Base-by-base conservation (phyloP, 352 stramenopile genomes). In the Plasmopara viticola region DNA sequence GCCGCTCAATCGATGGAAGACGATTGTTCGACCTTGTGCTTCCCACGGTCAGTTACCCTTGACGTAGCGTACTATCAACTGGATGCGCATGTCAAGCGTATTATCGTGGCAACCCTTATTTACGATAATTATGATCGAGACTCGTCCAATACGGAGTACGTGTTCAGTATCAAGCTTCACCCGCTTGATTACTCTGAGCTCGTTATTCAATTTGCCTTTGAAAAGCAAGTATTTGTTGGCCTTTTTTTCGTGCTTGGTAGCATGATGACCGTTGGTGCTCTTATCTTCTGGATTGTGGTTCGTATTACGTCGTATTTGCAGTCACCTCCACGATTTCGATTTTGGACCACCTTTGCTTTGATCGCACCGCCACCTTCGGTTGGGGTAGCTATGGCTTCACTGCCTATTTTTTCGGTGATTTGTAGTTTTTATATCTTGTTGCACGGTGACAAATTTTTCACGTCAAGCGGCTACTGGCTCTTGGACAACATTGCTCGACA, bases 141-240 rank as follows among this genome's bases (percentile, higher is more conserved):
- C 58, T 51, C 74, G 2, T 74, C 58, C 5, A 84, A 87, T 47
- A 84, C 80, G 9, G 70, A 66, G 29, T 99, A 98, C 63, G 89
- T 76, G n/a, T 78, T 99, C 20, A 82, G 80, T 31, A 45, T 98
- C 4, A 87, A 96, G 43, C 85, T 97, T 51, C 85, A 96, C 39
- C 73, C 95, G 29, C 79, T 99, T n/a, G 81, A 86, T 62, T 99
- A 98, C 71, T 87, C 97, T 59, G 78, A 96, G 35, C 78, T 99
- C 4, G 82, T 99, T 34, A 95, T 98, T 25, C 87, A 97, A 60
- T 99, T 99, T 67, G 94, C 94, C 0, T 98, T 98, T 54, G 84
- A 95, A 51, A 74, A 75, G 15, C 71, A 87, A 44, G 87, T 98
- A 8, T 98, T 97, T 46, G 74, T 98, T 25, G 64, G 94, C 0